Percentiles rank a stretch among this genome's conserved stretches.
These are phyloP conservation scores for Zostera marina DNA, from an alignment of 116 monocot species.

Conservation along the genomic window DNA sequence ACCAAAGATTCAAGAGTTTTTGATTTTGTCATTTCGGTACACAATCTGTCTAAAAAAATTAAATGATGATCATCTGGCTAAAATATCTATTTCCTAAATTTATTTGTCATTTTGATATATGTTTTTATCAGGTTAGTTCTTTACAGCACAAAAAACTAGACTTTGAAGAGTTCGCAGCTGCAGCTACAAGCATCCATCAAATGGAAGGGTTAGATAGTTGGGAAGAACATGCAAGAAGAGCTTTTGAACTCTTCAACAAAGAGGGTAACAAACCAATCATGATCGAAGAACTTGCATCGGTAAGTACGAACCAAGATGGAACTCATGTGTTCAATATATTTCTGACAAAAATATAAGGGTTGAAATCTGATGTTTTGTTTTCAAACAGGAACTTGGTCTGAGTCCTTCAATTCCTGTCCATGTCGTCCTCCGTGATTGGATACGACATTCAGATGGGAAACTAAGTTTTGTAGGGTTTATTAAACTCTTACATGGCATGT, in stretches of 20 bases:
- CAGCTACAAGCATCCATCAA: conserved; percentile 61
- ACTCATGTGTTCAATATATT: neutral
- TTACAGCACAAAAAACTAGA: conserved; percentile 62
- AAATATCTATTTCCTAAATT: neutral
- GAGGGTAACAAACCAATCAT: conserved; percentile 55
- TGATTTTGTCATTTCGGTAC: conserved; percentile 58
- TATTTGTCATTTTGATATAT: neutral
- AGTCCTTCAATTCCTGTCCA: conserved; percentile 64
- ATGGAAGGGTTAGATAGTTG: conserved; percentile 52
- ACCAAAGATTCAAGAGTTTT: conserved; percentile 58
- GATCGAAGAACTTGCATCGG: conserved; percentile 80
- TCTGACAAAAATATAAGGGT: neutral
- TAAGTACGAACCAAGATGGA: conserved; percentile 5
- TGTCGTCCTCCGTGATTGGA: conserved; percentile 79
- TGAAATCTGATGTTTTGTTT: neutral
- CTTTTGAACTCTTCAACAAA: conserved; percentile 60
- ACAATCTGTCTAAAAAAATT: neutral
- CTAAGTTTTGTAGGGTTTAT: conserved; percentile 80
- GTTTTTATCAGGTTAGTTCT: conserved; percentile 47
- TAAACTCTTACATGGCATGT: conserved; percentile 57
- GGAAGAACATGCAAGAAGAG: conserved; percentile 55
- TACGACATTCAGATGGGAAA: conserved; percentile 74
- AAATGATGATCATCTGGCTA: too few species aligned
- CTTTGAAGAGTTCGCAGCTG: conserved; percentile 72
- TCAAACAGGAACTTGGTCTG: conserved; percentile 56